Base-by-base conservation (phyloP, 163 green algal genomes). In the Scenedesmus sp. region DNA sequence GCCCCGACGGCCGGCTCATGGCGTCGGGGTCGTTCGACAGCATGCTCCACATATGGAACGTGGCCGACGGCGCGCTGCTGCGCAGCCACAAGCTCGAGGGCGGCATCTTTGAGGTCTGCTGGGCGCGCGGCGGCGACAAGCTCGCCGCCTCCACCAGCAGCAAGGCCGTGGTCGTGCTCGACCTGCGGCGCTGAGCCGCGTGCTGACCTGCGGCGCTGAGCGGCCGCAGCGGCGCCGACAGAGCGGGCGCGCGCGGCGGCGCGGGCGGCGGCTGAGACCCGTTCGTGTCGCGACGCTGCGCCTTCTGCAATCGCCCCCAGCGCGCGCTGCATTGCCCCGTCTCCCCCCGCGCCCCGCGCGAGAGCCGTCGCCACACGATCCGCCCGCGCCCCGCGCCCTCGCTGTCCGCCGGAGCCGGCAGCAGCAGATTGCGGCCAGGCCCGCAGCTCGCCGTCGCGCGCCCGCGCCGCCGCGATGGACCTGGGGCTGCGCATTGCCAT, bases 31-130 rank as follows among this genome's bases (percentile, higher is more conserved):
- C 82, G 7, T 88, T 90, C 56, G 88, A 94, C 63, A 77, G 82
- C 7, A 84, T 75, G 17, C 66, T 97, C 69, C 85, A 88, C 29
- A 89, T 97, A n/a, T 97, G 93, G 93, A 82, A 67, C 28, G 83
- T 91, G 24, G 84, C 80, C 20, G 77, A 87, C 33, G 93, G 93
- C 5, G 4, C 22, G 24, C 54, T 77, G 64, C 44, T 83, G 53
- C 67, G 54, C 39, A 54, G 18, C 3, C 36, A 77, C 24, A 17
- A 53, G 47, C 54, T 56, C 10, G 75, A 75, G 18, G 75, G 75
- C 39, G 64, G 64, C 53, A 63, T 83, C 10, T 83, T 83, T 69
- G 75, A 83, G 57, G 64, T 83, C 51, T 77, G 54, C 51, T 83
- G 75, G 75, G 53, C 42, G 64, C 54, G 47, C 54, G 24, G 31